Conservation (phyloP, 2,329 filamentous ascomycete genomes). For the Colletotrichum brevisporum region DNA sequence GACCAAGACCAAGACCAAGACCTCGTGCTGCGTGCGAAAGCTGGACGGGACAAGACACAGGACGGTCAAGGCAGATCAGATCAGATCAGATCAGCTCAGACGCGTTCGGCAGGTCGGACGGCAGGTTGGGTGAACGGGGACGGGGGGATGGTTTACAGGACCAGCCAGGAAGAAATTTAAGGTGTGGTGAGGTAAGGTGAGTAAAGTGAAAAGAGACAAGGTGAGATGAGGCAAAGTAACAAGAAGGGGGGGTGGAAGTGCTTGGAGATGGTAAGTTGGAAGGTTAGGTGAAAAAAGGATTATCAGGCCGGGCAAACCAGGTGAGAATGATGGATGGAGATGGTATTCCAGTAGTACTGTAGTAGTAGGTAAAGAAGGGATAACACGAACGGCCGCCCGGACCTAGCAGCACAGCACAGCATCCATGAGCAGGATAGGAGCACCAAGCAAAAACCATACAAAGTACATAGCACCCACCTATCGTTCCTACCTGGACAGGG, state of each 20-base stretch:
- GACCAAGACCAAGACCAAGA: slow-evolving; percentile 21
- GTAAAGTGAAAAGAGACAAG: not conserved
- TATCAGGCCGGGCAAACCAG: not conserved
- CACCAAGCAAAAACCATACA: too few species aligned
- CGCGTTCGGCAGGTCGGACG: not conserved
- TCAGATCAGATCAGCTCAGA: slow-evolving; percentile 12
- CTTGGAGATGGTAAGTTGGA: not conserved
- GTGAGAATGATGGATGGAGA: not conserved
- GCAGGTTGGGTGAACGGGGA: not conserved
- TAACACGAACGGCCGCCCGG: too few species aligned
- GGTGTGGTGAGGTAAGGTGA: slow-evolving; percentile 5
- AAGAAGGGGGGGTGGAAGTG: slow-evolving; percentile 3
- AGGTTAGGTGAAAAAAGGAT: not conserved
- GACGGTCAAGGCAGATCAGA: slow-evolving; percentile 22
- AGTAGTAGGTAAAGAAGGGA: too few species aligned
- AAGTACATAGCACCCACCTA: too few species aligned
- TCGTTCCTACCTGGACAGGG: too few species aligned
- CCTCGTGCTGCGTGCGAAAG: slow-evolving; percentile 4
- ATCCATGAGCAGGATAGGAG: too few species aligned
- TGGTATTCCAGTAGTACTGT: too few species aligned
- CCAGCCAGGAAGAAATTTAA: slow-evolving; percentile 8
- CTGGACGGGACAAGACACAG: slow-evolving; percentile 12
- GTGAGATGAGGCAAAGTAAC: slow-evolving; percentile 2
- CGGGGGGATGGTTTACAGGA: slow-evolving; percentile 2
- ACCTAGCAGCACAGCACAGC: too few species aligned